Conservation (phyloP, 2,329 filamentous ascomycete genomes). For the Coniochaeta ligniaria region DNA sequence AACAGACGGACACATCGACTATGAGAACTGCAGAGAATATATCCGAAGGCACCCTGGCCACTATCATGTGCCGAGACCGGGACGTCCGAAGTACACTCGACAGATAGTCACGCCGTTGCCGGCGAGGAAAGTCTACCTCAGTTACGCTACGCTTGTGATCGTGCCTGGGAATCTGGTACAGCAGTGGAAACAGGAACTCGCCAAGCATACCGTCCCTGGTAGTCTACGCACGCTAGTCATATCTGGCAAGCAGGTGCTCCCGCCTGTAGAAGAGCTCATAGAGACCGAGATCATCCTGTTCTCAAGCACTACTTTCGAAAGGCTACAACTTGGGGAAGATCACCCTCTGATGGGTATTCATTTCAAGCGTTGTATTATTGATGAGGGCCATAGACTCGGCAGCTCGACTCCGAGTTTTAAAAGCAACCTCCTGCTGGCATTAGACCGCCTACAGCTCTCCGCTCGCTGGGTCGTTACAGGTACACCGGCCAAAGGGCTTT, state of each 20-base stretch:
- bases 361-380: conserved; percentile 84
- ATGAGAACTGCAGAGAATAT: conserved; percentile 44
- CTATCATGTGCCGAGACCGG: conserved; percentile 47
- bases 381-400: conserved; percentile 84
- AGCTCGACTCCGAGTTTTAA: conserved; percentile 48
- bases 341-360: conserved; percentile 60
- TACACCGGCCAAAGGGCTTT: conserved; percentile 78
- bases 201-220: conserved; percentile 59
- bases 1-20: conserved; percentile 38
- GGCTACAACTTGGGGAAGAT: conserved; percentile 40
- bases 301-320: conserved; percentile 66
- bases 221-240: conserved; percentile 41
- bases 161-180: conserved; percentile 76
- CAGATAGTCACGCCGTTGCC: conserved; percentile 21
- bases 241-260: conserved; percentile 46
- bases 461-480: conserved; percentile 86
- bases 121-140: conserved; percentile 52
- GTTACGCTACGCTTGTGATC: conserved; percentile 66
- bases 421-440: conserved; percentile 45
- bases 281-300: conserved; percentile 73
- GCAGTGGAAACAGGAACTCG: conserved; percentile 79
- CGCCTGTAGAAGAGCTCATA: conserved; percentile 49
- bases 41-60: conserved; percentile 51
- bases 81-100: conserved; percentile 29
- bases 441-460: conserved; percentile 54